Conservation (phyloP, 139 green algal species). For the Chlamydomonas incerta region DNA sequence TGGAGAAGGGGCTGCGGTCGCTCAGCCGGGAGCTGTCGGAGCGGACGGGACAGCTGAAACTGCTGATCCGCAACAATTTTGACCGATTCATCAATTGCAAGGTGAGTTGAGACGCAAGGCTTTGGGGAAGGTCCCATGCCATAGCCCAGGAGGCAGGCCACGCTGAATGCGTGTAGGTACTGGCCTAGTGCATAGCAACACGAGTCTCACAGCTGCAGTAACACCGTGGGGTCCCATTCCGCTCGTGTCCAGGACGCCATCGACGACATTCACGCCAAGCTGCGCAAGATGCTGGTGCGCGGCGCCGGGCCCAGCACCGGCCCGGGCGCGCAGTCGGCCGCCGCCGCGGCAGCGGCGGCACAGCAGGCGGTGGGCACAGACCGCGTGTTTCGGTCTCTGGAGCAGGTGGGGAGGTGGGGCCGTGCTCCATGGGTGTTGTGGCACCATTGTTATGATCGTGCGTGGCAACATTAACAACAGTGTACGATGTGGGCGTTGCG, state of each 20-base stretch:
- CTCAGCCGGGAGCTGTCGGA: constrained; percentile 75
- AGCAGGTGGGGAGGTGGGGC: constrained; percentile 21
- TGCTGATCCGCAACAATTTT: constrained; percentile 90
- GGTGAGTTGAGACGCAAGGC: background rate
- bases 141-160: no score
- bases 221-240: no score
- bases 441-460: no score
- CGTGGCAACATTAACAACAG: no score
- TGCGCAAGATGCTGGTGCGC: constrained; percentile 61
- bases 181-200: no score
- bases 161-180: no score
- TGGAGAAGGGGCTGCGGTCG: constrained; percentile 67
- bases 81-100: constrained; percentile 94
- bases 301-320: constrained; percentile 34
- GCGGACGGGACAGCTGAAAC: constrained; percentile 83
- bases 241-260: constrained; percentile 79
- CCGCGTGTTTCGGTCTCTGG: constrained; percentile 38
- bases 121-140: no score
- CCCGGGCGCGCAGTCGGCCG: background rate
- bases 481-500: no score
- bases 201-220: no score
- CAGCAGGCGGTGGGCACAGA: constrained; percentile 45
- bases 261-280: constrained; percentile 78
- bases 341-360: constrained; percentile 14
- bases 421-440: no score